These are phyloP conservation scores for Glonium stellatum DNA, from an alignment of 495 filamentous ascomycete species.

Conservation along the genomic window DNA sequence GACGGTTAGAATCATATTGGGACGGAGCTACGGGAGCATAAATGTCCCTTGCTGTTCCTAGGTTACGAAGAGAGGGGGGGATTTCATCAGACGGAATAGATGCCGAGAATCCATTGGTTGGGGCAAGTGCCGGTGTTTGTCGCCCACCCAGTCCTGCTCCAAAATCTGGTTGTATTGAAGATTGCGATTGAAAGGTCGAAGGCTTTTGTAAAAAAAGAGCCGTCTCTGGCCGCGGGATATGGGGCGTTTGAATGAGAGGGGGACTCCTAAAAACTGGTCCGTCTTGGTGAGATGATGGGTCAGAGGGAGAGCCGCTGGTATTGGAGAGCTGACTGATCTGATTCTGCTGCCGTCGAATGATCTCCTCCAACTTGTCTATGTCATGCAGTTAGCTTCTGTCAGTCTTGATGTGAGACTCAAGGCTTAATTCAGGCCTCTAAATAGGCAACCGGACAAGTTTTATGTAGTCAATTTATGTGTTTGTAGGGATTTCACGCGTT, in stretches of 20 bases:
- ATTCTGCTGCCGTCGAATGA: slow-evolving; percentile 34
- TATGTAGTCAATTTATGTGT: too few species aligned
- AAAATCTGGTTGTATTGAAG: slow-evolving; percentile 14
- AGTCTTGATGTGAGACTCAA: slow-evolving; percentile 45
- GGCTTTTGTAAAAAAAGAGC: slow-evolving; percentile 58
- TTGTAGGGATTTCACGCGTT: too few species aligned
- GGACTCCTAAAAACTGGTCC: slow-evolving; percentile 21
- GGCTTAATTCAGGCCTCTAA: slow-evolving; percentile 6
- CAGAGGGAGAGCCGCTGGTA: slow-evolving; percentile 13
- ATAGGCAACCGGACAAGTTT: too few species aligned
- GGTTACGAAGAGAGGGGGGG: slow-evolving; percentile 2
- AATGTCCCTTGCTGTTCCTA: slow-evolving; percentile 12
- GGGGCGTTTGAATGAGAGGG: slow-evolving; percentile 31
- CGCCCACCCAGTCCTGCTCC: neutral
- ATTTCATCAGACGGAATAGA: slow-evolving; percentile 8
- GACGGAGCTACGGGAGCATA: slow-evolving; percentile 9
- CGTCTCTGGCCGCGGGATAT: slow-evolving; percentile 53
- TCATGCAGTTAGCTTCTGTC: neutral
- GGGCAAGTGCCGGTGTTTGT: neutral
- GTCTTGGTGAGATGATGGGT: slow-evolving; percentile 23
- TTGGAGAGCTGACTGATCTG: slow-evolving; percentile 33
- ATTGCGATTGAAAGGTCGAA: slow-evolving; percentile 33
- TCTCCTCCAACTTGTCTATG: slow-evolving; percentile 31
- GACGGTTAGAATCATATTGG: slow-evolving; percentile 13
- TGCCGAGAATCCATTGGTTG: slow-evolving; percentile 17